Conservation (phyloP, 2,329 filamentous ascomycete species). For the Botrytis fabae region DNA sequence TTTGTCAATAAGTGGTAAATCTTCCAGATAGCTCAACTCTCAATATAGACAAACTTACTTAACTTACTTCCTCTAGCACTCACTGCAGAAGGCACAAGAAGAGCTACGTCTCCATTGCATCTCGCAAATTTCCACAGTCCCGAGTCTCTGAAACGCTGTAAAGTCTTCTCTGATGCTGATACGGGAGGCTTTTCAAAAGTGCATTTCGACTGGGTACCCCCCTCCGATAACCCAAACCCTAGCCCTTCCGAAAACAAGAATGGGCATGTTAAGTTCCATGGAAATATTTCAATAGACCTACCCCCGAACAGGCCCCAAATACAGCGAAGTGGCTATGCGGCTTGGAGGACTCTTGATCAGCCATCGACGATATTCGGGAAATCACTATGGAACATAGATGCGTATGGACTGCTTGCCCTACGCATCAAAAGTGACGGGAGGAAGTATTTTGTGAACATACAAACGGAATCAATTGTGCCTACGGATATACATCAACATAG, state of each 20-base stretch:
- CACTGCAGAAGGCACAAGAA: slow-evolving; percentile 67
- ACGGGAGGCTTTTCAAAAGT: slow-evolving; percentile 84
- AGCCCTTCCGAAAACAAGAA: slow-evolving; percentile 39
- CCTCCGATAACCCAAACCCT: slow-evolving; percentile 27
- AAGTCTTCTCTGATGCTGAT: slow-evolving; percentile 82
- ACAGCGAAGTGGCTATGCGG: slow-evolving; percentile 82
- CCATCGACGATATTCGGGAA: slow-evolving; percentile 81
- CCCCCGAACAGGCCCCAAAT: slow-evolving; percentile 73
- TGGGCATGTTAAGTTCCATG: slow-evolving; percentile 79
- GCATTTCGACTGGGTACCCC: slow-evolving; percentile 56
- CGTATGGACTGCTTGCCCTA: slow-evolving; percentile 83
- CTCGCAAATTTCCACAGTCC: slow-evolving; percentile 63
- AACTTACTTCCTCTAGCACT: slow-evolving; percentile 51
- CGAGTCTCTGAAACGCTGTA: slow-evolving; percentile 54
- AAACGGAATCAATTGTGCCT: slow-evolving; percentile 89
- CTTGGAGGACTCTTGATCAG: slow-evolving; percentile 80
- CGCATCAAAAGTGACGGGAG: slow-evolving; percentile 88
- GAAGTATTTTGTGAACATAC: slow-evolving; percentile 91
- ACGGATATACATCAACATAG: slow-evolving; percentile 97
- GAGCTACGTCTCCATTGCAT: slow-evolving; percentile 61
- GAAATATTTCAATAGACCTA: slow-evolving; percentile 81
- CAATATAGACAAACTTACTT: slow-evolving; percentile 26
- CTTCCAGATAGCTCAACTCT: neutral
- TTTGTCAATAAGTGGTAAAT: slow-evolving; percentile 55
- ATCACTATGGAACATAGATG: slow-evolving; percentile 84